A percentile compares a stretch with the other conserved stretches of the same genome.
Conservation (phyloP, 2,329 filamentous ascomycete genomes). For the Trichoderma sp. region DNA sequence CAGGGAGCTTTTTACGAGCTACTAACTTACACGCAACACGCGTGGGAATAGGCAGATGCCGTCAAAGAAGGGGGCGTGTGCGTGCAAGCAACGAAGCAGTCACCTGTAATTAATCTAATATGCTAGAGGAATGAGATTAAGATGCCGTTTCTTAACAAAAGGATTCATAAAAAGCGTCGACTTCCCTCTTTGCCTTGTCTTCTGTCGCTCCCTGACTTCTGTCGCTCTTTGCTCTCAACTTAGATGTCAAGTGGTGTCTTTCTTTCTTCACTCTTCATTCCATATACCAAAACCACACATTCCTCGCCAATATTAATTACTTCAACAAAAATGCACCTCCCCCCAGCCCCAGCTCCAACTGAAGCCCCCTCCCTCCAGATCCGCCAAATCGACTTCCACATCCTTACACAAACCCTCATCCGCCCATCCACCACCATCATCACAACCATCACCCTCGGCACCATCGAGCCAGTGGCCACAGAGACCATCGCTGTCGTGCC, state of each 20-base stretch:
- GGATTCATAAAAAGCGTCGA: not conserved
- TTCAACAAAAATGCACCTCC: constrained; percentile 1
- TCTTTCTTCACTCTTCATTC: not conserved
- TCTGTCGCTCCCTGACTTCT: not conserved
- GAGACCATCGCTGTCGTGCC: constrained; percentile 18
- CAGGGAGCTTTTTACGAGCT: not conserved
- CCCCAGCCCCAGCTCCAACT: constrained; percentile 12
- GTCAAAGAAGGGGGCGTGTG: not conserved
- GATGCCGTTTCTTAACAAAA: not conserved
- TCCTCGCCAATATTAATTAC: not conserved
- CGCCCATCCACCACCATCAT: constrained; percentile 37
- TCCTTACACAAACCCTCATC: constrained; percentile 39
- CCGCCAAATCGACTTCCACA: constrained; percentile 27
- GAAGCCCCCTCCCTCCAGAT: constrained; percentile 20
- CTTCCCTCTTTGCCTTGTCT: not conserved
- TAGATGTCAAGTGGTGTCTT: not conserved
- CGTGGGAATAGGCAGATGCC: not conserved
- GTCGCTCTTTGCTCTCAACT: not conserved
- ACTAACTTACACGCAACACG: not conserved
- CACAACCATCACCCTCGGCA: constrained; percentile 33
- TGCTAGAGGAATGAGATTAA: not conserved
- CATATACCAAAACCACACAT: not conserved
- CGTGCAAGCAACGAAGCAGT: not conserved
- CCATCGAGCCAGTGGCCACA: constrained; percentile 15
- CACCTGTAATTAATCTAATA: not conserved